A percentile compares a stretch with the other conserved stretches of the same genome.
Conservation (phyloP, 2,329 filamentous ascomycete genomes). For the Fusarium virguliforme region DNA sequence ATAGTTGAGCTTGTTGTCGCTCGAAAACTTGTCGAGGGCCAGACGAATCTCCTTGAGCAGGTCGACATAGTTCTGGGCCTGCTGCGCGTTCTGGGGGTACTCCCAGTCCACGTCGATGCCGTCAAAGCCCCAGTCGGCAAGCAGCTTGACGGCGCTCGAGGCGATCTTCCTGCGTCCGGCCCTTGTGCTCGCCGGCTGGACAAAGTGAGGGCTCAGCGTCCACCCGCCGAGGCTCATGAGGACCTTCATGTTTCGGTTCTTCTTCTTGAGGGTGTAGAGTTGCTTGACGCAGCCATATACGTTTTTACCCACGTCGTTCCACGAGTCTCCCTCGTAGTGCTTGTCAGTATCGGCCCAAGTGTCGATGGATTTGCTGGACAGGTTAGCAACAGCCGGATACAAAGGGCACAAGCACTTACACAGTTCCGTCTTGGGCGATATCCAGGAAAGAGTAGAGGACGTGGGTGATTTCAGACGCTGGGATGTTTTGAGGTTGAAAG, state of each 20-base stretch:
- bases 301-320: constrained; percentile 73
- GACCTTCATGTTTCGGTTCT: constrained; percentile 82
- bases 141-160: constrained; percentile 75
- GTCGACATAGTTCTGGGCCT: constrained; percentile 55
- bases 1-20: constrained; percentile 58
- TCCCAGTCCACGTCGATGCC: constrained; percentile 73
- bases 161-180: constrained; percentile 78
- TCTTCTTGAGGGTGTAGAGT: constrained; percentile 82
- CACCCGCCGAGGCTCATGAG: constrained; percentile 88
- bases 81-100: constrained; percentile 60
- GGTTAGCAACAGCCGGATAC: not conserved
- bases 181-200: constrained; percentile 73
- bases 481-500: constrained; percentile 79
- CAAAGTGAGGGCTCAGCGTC: constrained; percentile 73
- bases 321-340: constrained; percentile 76
- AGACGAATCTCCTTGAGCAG: constrained; percentile 50
- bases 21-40: constrained; percentile 63
- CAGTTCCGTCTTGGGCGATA: constrained; percentile 63
- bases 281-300: constrained; percentile 86
- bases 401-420: constrained; percentile 55
- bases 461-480: constrained; percentile 79
- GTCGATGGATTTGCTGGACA: constrained; percentile 51
- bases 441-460: constrained; percentile 75
- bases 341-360: constrained; percentile 71
- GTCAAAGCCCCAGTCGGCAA: constrained; percentile 77